Conservation (phyloP, 2,329 filamentous ascomycete genomes). For the Neurospora sp. region DNA sequence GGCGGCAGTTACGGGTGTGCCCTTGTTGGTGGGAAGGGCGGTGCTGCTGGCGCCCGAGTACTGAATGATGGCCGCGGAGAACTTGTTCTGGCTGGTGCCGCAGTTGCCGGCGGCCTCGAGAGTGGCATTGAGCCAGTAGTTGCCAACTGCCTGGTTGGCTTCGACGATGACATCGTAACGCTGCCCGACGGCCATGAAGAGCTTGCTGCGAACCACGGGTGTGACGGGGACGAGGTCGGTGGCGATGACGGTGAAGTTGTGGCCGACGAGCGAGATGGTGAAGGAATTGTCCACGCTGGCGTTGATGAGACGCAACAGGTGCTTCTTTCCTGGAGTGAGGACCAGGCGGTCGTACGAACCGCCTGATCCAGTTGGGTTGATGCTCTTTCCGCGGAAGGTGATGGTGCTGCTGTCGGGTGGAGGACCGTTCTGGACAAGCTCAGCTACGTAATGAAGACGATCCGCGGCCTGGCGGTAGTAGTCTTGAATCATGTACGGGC, state of each 20-base stretch:
- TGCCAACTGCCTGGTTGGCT: slow-evolving; percentile 23
- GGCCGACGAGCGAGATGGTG: slow-evolving; percentile 37
- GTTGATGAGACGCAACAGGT: slow-evolving; percentile 38
- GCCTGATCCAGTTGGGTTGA: slow-evolving; percentile 18
- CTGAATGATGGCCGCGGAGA: slow-evolving; percentile 29
- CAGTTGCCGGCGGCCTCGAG: slow-evolving; percentile 20
- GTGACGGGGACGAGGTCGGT: slow-evolving; percentile 41
- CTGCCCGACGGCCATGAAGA: slow-evolving; percentile 40
- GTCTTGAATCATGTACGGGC: slow-evolving; percentile 37
- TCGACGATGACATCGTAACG: slow-evolving; percentile 39
- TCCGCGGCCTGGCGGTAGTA: slow-evolving; percentile 33
- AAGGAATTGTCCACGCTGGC: slow-evolving; percentile 38
- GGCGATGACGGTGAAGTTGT: slow-evolving; percentile 38
- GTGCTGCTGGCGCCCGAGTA: slow-evolving; percentile 24
- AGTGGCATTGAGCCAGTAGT: slow-evolving; percentile 32
- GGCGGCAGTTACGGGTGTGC: slow-evolving; percentile 17
- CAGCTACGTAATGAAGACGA: slow-evolving; percentile 16
- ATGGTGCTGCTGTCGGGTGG: slow-evolving; percentile 27
- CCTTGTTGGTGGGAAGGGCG: slow-evolving; percentile 22
- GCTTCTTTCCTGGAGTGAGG: slow-evolving; percentile 32
- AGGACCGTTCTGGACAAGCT: slow-evolving; percentile 14
- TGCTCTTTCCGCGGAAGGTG: slow-evolving; percentile 32
- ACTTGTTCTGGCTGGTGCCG: slow-evolving; percentile 21
- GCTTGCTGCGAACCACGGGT: slow-evolving; percentile 36
- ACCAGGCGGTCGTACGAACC: slow-evolving; percentile 22